Base-by-base conservation (phyloP, 1,284 basidiomycete genomes). In the Boletus mariae region DNA sequence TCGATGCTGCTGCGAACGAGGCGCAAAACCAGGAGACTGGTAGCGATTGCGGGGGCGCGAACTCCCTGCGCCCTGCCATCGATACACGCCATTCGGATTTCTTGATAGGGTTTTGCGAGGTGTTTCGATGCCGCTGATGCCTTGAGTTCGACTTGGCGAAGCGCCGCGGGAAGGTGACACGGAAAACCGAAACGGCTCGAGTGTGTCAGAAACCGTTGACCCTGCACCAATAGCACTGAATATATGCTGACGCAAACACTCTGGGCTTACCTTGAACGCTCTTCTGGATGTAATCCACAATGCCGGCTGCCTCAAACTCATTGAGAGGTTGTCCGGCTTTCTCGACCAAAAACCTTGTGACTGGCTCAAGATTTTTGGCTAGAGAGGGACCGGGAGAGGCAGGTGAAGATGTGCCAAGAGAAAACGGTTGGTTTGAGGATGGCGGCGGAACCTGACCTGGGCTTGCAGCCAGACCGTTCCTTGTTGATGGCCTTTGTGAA, bases 61-160 rank as follows among this genome's bases (percentile, higher is more conserved):
- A 60, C 84, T 86, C 37, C 86, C 85, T 38, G 73, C 83, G 31
- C 87, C 87, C 58, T 82, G 77, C 83, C 83, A 87, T 51, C 76
- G 75, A 66, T 85, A 85, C 28, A 71, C 62, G 15, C 86, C 86
- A 64, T 89, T 89, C 0, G 86, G 87, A 62, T 89, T 90, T 65
- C 73, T 79, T n/a, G 75, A 62, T 9, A 89, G 70, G 11, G 76
- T 81, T 63, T 78, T 83, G 23, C 74, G 73, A 7, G 80, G 71
- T 13, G 73, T 63, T 25, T 65, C 57, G 2, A 46, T 28, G 53
- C 53, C 56, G 26, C 49, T 49, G 35, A 42, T 48, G 17, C 57
- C 61, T 10, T 67, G 57, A n/a, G 32, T 28, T 55, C 53, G 55
- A 53, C 52, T 65, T 15, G 79, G 78, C 11, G 78, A 76, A 37